Base-by-base conservation (phyloP, 2,329 filamentous ascomycete genomes). In the Pseudogymnoascus pannorum region DNA sequence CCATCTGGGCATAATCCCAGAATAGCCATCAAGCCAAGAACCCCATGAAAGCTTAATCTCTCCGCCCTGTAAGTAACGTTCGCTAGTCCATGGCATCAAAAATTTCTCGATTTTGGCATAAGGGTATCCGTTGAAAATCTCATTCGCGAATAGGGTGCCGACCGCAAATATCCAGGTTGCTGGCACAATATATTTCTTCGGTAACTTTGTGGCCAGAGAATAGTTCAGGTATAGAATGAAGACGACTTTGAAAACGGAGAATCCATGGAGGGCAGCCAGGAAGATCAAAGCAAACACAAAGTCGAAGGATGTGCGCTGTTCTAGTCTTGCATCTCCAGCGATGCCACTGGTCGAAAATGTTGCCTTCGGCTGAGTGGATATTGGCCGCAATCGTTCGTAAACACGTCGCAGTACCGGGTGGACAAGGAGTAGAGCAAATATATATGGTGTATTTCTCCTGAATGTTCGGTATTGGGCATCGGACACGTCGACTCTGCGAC, bases 141-240 rank as follows among this genome's bases (percentile, higher is more conserved):
- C 94, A 71, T 99, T 99, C 60, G 91, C 86, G 71, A 99, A 97
- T 35, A 99, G 77, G 4, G 87, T 88, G 24, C 79, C 81, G 61
- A 99, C 83, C 69, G 96, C 97, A 78, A 97, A 97, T 2, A 85
- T 74, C 94, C 95, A 99, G 0, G 93, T 96, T 6, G 82, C 86
- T 2, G 78, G 77, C 0, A 92, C 92, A 0, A 96, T 78, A 66
- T 87, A 87, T 26, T 79, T 76, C 63, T 83, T 84, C 8, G 92
- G 91, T 11, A 96, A 74, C 40, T 76, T 76, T 5, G 84, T 96
- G 11, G 86, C 90, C 40, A 99, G 79, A 62, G 82, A 82, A 76
- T 89, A 97, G 74, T 99, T 99, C 66, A 88, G 70, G 66, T 83
- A 89, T 11, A 99, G 76, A 59, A 99, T 96, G 0, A 80, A 64